These are phyloP conservation scores for Aegilops longissima DNA, from an alignment of 176 grass and related monocot genomes.

Conservation along the genomic window DNA sequence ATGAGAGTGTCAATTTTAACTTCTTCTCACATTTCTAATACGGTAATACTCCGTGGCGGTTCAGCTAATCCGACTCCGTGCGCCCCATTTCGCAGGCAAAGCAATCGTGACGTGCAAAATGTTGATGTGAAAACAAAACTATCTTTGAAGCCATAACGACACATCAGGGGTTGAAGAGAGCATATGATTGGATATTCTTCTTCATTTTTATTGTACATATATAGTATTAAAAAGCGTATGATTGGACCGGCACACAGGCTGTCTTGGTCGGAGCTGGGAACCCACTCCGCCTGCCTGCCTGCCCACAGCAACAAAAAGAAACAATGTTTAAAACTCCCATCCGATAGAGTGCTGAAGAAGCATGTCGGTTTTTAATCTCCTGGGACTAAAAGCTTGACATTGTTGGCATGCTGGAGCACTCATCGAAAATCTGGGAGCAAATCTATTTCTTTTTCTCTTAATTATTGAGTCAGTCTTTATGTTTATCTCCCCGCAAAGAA, in stretches of 20 bases:
- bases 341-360: slow-evolving; percentile 3
- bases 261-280: slow-evolving; percentile 35
- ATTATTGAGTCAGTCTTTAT: neutral
- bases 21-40: neutral
- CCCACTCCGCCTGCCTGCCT: slow-evolving; percentile 31
- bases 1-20: neutral
- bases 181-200: slow-evolving; percentile 16
- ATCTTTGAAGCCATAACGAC: neutral
- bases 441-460: neutral
- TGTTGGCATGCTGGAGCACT: slow-evolving; percentile 17
- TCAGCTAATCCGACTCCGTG: neutral
- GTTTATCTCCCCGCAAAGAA: too few relatives aligned
- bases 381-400: neutral
- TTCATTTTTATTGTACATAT: neutral
- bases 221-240: neutral
- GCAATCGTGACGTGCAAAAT: neutral
- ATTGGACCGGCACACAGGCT: slow-evolving; percentile 40
- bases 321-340: too few relatives aligned
- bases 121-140: neutral
- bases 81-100: neutral
- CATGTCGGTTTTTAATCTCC: neutral
- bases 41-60: neutral
- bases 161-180: neutral
- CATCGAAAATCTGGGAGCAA: neutral
- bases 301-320: slow-evolving; percentile 15